Conservation (phyloP, 306 rosid species). For the Prunus mume region DNA sequence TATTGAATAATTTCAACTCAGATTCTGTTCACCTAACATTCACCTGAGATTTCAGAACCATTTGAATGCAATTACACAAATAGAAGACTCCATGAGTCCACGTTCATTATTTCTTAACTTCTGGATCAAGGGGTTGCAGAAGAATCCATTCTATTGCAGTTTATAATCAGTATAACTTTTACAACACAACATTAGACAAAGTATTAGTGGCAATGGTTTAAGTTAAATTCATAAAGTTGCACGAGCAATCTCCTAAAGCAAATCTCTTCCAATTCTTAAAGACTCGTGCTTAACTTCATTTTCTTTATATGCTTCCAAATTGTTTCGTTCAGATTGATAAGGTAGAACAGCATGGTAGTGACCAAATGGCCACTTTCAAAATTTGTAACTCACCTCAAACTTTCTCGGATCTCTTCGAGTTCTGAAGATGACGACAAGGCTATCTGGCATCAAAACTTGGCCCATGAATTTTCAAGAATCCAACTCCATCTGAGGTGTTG, state of each 20-base stretch:
- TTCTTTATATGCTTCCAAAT: not conserved
- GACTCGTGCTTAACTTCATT: not conserved
- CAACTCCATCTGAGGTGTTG: not conserved
- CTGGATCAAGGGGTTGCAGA: too few relatives aligned
- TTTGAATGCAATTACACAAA: too few relatives aligned
- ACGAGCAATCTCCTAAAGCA: not conserved
- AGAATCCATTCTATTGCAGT: not conserved
- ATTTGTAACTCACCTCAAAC: constrained; percentile 17
- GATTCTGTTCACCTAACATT: too few relatives aligned
- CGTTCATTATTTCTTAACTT: too few relatives aligned
- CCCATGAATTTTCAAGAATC: not conserved
- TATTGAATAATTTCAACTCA: too few relatives aligned
- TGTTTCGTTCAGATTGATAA: not conserved
- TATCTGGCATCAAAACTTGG: not conserved
- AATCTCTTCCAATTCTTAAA: not conserved
- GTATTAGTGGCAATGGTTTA: not conserved
- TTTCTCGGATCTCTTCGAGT: not conserved
- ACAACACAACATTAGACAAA: too few relatives aligned
- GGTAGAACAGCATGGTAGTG: constrained; percentile 1
- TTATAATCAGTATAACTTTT: too few relatives aligned
- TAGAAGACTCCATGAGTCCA: too few relatives aligned
- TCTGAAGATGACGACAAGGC: constrained; percentile 1
- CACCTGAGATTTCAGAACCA: too few relatives aligned
- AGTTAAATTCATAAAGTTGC: not conserved
- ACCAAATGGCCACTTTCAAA: not conserved